Evolutionary conservation across 495 filamentous ascomycete genomes (phyloP), one percentile per base, ranked within the genome.

Genomic region (Beverwykella pulmonaria): DNA sequence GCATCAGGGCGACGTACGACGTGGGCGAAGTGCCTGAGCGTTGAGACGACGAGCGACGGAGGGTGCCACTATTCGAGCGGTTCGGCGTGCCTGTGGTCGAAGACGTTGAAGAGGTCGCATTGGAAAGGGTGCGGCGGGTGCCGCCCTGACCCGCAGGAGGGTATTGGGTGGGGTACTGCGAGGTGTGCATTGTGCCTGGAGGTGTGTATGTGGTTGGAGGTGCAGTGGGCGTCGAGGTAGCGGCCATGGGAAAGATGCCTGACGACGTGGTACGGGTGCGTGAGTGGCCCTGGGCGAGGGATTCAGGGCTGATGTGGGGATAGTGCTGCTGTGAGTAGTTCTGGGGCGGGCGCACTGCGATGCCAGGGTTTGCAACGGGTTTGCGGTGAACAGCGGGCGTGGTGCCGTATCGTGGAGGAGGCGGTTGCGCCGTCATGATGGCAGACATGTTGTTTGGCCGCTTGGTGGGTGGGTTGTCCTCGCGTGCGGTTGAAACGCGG

Each of bases 1-100:
- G 86, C 80, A 99, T 89, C 10, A 97, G 81, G 15, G 94, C 93
- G 23, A 99, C 94, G 76, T 99, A 99, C 67, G 90, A 86, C 29
- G 86, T 81, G 6, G 89, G 83, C 8, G 82, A 82, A 46, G 83
- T 84, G 61, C 85, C 87, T 8, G 90, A 92, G 72, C 84, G 81
- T 30, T 87, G 86, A 54, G 90, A 94, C 15, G 84, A 86, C 1
- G 87, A 89, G 41, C 92, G 84, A 44, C 89, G 86, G 61, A 94
- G 86, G 71, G 49, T 39, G 50, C 69, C 69, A 44, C 68, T 71
- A 36, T 70, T 83, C 77, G 82, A 81, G 77, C 73, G 72, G 46
- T 59, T 69, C 25, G 74, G 74, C 25, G 75, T 61, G 59, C 63
- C 65, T 41, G 48, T 69, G 26, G 79, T 79, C 1, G 78, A 79